Base-by-base conservation (phyloP, 2,329 filamentous ascomycete species). In the Mariannaea elegans region DNA sequence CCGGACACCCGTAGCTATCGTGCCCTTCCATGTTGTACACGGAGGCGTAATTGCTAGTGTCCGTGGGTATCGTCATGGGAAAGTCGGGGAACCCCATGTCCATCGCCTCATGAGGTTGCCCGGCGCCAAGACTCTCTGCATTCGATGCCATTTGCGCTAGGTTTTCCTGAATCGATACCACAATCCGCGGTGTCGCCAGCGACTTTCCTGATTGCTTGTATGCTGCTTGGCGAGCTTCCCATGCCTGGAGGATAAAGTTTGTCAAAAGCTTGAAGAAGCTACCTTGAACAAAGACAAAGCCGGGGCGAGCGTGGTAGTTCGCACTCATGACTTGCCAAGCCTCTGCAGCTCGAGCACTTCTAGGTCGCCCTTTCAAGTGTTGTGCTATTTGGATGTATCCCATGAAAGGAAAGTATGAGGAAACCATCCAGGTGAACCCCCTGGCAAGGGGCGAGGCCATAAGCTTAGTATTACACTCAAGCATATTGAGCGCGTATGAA, bases 381-480 rank as follows among this genome's bases (percentile, higher is more conserved):
- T 77, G 73, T 1, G 76, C 62, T 4, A 81, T 66, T 27, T 79
- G 74, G 16, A 78, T 67, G 36, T 80, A 81, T 0, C 76, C 78
- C 0, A 75, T 73, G n/a, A 81, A 72, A 0, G 78, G 80, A 23
- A 80, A 78, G 50, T 80, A 69, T 1, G 72, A 70, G 1, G 73
- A 63, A 1, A 71, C 41, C 8, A 76, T 71, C 80, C 80, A 82
- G 3, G 41, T 63, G 39, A 72, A 81, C 0, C 76, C 69, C 5
- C 68, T 69, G 0, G 70, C 72, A 0, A 75, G 68, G 0, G 74
- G 68, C 0, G 74, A 77, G 0, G 46, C 57, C 21, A 72, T 65
- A 2, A 80, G 32, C n/a, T 67, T 69, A 0, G 75, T 76, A 42
- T 81, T 78, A 44, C 69, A 75, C 32, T 78, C 71, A 0, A 81